Conservation (phyloP, 148 eudicot species). For the Spergularia marina region DNA sequence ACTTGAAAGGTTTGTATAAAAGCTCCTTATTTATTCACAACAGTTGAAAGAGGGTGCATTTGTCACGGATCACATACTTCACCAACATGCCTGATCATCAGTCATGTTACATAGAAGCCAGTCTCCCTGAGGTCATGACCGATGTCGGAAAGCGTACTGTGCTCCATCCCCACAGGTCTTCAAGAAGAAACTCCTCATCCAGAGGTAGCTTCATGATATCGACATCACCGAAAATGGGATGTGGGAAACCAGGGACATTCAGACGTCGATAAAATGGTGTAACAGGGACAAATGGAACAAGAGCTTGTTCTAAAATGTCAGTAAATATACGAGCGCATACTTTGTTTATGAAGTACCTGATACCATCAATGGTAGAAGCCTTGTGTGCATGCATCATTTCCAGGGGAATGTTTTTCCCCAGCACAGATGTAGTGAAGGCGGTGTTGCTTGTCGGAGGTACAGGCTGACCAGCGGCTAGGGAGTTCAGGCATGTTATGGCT, state of each 20-base stretch:
- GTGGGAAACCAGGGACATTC: constrained; percentile 23
- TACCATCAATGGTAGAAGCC: constrained; percentile 7
- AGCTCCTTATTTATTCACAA: too few species aligned
- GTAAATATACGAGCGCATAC: constrained; percentile 24
- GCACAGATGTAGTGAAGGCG: background rate
- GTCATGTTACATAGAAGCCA: too few species aligned
- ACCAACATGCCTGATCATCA: too few species aligned
- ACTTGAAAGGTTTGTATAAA: too few species aligned
- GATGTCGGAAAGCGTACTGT: background rate
- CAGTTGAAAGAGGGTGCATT: too few species aligned
- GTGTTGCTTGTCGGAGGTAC: constrained; percentile 6
- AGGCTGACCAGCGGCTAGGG: constrained; percentile 16
- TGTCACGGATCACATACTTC: too few species aligned
- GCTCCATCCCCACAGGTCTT: constrained; percentile 20
- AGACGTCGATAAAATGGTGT: constrained; percentile 4
- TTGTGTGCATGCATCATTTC: constrained; percentile 21
- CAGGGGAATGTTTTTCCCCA: constrained; percentile 10
- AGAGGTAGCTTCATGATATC: constrained; percentile 13
- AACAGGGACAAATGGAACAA: background rate
- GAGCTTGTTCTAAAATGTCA: constrained; percentile 14
- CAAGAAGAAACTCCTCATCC: background rate
- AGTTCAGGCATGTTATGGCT: constrained; percentile 22
- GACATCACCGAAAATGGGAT: constrained; percentile 21
- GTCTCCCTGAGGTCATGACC: too few species aligned
- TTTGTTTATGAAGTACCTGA: constrained; percentile 16